phyloP scores from a whole-genome alignment of 768 basidiomycete genomes.

The Leccinum longicurvipes region DNA sequence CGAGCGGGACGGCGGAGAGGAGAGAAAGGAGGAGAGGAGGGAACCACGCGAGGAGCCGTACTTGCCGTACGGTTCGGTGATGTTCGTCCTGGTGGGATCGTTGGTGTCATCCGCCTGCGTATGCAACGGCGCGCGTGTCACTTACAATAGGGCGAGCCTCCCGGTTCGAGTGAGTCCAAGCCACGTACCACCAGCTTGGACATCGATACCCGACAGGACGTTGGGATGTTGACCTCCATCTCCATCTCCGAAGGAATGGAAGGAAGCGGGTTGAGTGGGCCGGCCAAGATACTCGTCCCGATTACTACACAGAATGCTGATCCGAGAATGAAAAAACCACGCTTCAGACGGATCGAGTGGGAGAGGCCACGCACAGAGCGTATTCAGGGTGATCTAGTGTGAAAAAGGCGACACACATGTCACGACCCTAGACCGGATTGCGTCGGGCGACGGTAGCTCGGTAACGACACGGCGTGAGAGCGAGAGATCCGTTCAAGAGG shows the following conservation, averaged over 20 bases:
- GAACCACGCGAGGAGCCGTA: constrained; percentile 64
- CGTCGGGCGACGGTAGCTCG: background rate
- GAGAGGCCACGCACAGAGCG: constrained; percentile 53
- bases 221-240: constrained; percentile 21
- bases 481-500: background rate
- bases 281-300: constrained; percentile 72
- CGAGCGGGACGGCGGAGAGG: constrained; percentile 44
- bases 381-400: constrained; percentile 73
- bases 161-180: constrained; percentile 68
- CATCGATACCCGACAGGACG: constrained; percentile 74
- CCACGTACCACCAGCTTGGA: constrained; percentile 78
- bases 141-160: constrained; percentile 70
- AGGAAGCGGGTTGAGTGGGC: constrained; percentile 62
- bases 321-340: constrained; percentile 3
- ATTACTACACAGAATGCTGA: constrained; percentile 70
- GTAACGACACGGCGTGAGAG: background rate
- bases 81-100: constrained; percentile 65
- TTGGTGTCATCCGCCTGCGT: background rate
- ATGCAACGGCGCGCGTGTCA: background rate
- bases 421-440: background rate
- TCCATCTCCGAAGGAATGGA: constrained; percentile 62
- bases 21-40: constrained; percentile 65
- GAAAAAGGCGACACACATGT: constrained; percentile 81
- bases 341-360: background rate
- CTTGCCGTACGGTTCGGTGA: constrained; percentile 58